Conservation (phyloP, 2,329 filamentous ascomycete species). For the Chaetomium sp. region DNA sequence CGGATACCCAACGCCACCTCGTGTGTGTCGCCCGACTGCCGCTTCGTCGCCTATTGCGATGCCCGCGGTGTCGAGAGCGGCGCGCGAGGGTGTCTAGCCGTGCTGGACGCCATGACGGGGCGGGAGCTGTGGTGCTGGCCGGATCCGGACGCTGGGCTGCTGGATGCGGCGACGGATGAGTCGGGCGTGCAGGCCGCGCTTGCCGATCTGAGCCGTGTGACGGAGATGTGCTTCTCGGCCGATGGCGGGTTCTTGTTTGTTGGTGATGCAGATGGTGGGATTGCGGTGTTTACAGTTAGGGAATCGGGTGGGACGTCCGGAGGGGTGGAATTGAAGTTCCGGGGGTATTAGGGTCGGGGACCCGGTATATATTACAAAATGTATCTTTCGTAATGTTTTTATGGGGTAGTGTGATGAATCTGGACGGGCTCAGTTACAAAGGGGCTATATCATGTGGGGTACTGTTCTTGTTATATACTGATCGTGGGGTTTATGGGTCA, state of each 20-base stretch:
- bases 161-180: slow-evolving; percentile 22
- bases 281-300: slow-evolving; percentile 33
- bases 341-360: not conserved
- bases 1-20: slow-evolving; percentile 34
- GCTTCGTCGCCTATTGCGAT: slow-evolving; percentile 36
- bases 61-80: slow-evolving; percentile 29
- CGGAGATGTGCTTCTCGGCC: slow-evolving; percentile 34
- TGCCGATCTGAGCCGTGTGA: slow-evolving; percentile 30
- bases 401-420: not conserved
- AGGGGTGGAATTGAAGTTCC: not conserved
- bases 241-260: slow-evolving; percentile 33
- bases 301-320: slow-evolving; percentile 15
- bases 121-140: slow-evolving; percentile 35
- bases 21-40: slow-evolving; percentile 36
- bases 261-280: slow-evolving; percentile 30
- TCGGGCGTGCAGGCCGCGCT: slow-evolving; percentile 27
- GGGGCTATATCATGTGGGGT: too few relatives aligned
- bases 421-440: too few relatives aligned
- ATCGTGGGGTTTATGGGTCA: too few relatives aligned
- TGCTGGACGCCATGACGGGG: slow-evolving; percentile 34
- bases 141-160: slow-evolving; percentile 23
- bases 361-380: too few relatives aligned
- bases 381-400: too few relatives aligned
- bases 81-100: slow-evolving; percentile 29
- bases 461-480: too few relatives aligned